Evolutionary conservation across 2,329 filamentous ascomycete species (phyloP).

Genomic region (Aspergillus flavus): DNA sequence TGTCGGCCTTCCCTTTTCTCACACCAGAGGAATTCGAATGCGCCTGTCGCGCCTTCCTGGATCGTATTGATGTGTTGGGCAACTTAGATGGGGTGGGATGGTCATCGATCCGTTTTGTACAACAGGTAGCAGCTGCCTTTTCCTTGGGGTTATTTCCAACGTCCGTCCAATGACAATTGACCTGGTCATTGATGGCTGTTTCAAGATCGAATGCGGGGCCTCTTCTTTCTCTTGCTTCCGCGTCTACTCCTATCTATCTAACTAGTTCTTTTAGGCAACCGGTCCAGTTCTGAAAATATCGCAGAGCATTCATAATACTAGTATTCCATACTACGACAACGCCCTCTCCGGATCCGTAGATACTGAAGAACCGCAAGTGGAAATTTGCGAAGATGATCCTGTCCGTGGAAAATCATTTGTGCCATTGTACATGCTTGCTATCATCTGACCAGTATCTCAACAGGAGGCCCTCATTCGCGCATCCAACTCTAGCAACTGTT

Average conservation of each 20-base stretch:
- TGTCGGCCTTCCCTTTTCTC: conserved; percentile 61
- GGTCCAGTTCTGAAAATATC: conserved; percentile 34
- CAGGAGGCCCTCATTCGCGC: conserved; percentile 47
- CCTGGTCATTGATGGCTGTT: conserved; percentile 5
- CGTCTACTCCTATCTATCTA: conserved; percentile 8
- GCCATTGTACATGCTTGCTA: conserved; percentile 11
- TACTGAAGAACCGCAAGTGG: conserved; percentile 21
- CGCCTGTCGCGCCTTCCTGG: conserved; percentile 62
- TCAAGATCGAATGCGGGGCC: background rate
- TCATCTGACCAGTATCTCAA: conserved; percentile 34
- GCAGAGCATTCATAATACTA: conserved; percentile 22
- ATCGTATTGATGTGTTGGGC: conserved; percentile 56
- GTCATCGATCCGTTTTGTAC: conserved; percentile 33
- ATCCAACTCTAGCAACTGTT: conserved; percentile 36
- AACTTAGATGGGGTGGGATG: conserved; percentile 56
- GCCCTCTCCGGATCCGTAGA: conserved; percentile 14
- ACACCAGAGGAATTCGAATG: conserved; percentile 64
- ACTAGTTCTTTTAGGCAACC: conserved; percentile 27
- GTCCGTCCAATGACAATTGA: background rate
- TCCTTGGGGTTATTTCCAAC: background rate
- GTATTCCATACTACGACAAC: conserved; percentile 13
- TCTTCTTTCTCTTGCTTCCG: background rate
- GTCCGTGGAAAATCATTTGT: conserved; percentile 24
- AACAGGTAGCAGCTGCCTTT: conserved; percentile 28
- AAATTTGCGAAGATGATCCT: conserved; percentile 33